phyloP scores from a whole-genome alignment of 139 green algal species.

The Chlamydomonas sphaeroides region DNA sequence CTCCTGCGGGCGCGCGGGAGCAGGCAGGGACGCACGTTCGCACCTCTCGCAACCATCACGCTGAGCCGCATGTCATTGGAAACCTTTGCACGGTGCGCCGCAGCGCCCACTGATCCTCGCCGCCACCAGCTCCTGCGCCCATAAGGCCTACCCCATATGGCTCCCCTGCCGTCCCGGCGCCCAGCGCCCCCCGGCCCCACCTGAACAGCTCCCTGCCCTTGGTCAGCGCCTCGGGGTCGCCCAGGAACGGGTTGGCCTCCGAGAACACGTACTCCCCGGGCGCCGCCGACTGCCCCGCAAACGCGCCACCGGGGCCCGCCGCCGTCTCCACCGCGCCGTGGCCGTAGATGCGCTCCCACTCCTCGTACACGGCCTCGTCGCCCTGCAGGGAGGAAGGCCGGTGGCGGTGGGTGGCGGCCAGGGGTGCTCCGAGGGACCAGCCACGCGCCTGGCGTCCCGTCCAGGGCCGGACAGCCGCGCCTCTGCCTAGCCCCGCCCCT shows the following conservation, averaged over 20 bases:
- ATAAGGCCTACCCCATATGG: too few species aligned
- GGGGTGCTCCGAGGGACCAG: too few species aligned
- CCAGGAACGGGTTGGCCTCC: conserved; percentile 88
- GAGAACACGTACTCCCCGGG: conserved; percentile 83
- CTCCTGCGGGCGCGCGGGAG: conserved; percentile 35
- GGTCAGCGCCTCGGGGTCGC: conserved; percentile 74
- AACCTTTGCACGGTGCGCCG: too few species aligned
- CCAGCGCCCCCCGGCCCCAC: conserved; percentile 1
- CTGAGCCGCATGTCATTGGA: too few species aligned
- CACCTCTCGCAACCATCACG: too few species aligned
- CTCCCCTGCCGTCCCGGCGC: too few species aligned
- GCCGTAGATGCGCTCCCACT: conserved; percentile 71
- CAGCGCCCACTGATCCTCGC: too few species aligned
- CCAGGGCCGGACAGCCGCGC: neutral
- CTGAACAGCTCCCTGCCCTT: conserved; percentile 88
- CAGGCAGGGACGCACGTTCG: too few species aligned
- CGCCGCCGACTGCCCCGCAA: neutral
- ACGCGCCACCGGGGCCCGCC: neutral
- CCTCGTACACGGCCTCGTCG: conserved; percentile 44
- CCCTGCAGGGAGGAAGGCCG: neutral
- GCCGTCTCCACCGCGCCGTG: conserved; percentile 45
- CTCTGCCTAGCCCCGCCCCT: neutral
- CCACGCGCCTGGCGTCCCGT: too few species aligned
- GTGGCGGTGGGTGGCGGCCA: too few species aligned
- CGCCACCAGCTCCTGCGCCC: too few species aligned